Percentiles rank a stretch among this genome's conserved stretches.
phyloP scores from a whole-genome alignment of 768 basidiomycete genomes.

The Trametes gibbosa region DNA sequence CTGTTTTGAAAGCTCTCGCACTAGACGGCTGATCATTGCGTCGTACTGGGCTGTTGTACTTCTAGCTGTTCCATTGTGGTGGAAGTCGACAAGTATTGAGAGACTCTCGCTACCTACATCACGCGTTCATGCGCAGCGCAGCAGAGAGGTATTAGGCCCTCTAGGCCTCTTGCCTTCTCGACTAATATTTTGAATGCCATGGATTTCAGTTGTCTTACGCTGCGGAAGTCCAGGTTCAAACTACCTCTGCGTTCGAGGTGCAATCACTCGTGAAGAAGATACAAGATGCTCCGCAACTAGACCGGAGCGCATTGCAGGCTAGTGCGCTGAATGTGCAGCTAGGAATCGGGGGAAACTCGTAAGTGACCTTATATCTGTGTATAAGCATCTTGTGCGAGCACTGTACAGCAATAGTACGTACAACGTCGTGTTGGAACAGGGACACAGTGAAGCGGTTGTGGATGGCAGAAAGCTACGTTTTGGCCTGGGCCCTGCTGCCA shows the following conservation, averaged over 20 bases:
- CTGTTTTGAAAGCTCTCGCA: slow-evolving; percentile 47
- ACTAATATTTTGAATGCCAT: background rate
- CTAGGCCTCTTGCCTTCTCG: background rate
- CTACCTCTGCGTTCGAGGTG: background rate
- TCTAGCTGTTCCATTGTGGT: slow-evolving; percentile 87
- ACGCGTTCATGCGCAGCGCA: slow-evolving; percentile 50
- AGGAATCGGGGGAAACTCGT: background rate
- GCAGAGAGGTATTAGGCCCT: slow-evolving; percentile 27
- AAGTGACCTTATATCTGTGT: background rate
- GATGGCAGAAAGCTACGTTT: slow-evolving; percentile 13
- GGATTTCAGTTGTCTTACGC: slow-evolving; percentile 31
- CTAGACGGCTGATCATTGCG: slow-evolving; percentile 59
- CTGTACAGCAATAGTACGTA: slow-evolving; percentile 6
- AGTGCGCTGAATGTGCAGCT: slow-evolving; percentile 10
- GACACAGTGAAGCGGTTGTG: background rate
- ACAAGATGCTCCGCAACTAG: background rate
- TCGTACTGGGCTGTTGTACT: slow-evolving; percentile 81
- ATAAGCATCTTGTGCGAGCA: background rate
- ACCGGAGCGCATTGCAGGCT: background rate
- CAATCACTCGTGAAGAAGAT: background rate
- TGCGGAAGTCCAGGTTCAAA: slow-evolving; percentile 20
- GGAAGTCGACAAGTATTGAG: slow-evolving; percentile 88
- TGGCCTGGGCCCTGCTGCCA: background rate
- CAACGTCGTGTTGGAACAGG: slow-evolving; percentile 9
- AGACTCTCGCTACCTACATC: slow-evolving; percentile 68